phyloP scores from a whole-genome alignment of 1,284 basidiomycete genomes.

The Hymenochaete sp. region DNA sequence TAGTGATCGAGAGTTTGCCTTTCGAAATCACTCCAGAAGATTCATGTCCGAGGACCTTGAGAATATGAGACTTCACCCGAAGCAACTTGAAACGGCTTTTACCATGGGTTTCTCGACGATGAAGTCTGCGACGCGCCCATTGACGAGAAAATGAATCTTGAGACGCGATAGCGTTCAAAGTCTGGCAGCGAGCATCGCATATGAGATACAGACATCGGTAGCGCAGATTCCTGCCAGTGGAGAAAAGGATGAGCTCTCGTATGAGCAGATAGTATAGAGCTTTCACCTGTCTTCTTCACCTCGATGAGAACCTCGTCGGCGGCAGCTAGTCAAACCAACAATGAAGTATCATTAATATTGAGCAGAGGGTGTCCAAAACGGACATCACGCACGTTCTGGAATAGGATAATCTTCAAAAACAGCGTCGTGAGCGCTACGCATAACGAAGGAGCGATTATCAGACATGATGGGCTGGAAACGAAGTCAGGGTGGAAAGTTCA shows the following conservation, averaged over 20 bases:
- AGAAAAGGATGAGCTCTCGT: neutral
- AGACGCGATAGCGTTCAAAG: conserved; percentile 16
- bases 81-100: conserved; percentile 1
- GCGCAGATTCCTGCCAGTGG: conserved; percentile 1
- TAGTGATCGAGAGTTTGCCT: conserved; percentile 21
- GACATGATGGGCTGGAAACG: too few relatives aligned
- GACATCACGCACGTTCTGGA: too few relatives aligned
- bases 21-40: conserved; percentile 41
- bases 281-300: conserved; percentile 85
- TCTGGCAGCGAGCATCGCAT: conserved; percentile 3
- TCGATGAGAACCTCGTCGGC: conserved; percentile 81
- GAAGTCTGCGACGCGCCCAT: conserved; percentile 74
- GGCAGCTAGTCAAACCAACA: too few relatives aligned
- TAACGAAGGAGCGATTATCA: too few relatives aligned
- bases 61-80: conserved; percentile 6
- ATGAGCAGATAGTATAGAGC: conserved; percentile 19
- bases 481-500: too few relatives aligned
- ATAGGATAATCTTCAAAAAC: too few relatives aligned
- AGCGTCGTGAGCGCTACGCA: too few relatives aligned
- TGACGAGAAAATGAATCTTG: conserved; percentile 72
- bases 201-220: neutral
- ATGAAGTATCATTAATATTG: too few relatives aligned
- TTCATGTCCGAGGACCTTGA: conserved; percentile 41
- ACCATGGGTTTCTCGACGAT: conserved; percentile 74
- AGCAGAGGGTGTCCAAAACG: too few relatives aligned